A percentile compares a stretch with the other conserved stretches of the same genome.
Evolutionary conservation across 768 basidiomycete species (phyloP).

Genomic region (Ramaria sp.): DNA sequence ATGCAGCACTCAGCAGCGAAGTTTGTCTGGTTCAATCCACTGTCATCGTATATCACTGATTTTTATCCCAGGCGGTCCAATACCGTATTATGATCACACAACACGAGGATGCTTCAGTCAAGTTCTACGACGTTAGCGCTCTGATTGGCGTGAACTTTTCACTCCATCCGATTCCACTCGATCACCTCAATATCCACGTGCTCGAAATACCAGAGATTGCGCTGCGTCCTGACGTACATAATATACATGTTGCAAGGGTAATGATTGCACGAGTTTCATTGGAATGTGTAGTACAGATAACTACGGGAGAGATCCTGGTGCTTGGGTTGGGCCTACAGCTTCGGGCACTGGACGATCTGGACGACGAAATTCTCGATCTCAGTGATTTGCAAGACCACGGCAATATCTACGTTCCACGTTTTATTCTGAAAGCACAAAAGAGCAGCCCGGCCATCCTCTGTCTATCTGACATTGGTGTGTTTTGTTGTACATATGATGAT

Average conservation of each 20-base stretch:
- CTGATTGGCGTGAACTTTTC: constrained; percentile 37
- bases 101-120: constrained; percentile 52
- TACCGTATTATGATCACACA: constrained; percentile 54
- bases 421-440: constrained; percentile 40
- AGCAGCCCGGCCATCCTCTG: constrained; percentile 38
- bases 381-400: constrained; percentile 32
- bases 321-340: constrained; percentile 26
- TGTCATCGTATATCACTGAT: constrained; percentile 21
- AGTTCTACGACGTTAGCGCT: constrained; percentile 66
- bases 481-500: background rate
- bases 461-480: constrained; percentile 61
- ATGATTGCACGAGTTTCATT: constrained; percentile 35
- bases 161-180: background rate
- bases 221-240: constrained; percentile 27
- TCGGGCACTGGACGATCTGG: constrained; percentile 18
- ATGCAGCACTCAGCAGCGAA: constrained; percentile 18
- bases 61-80: constrained; percentile 38
- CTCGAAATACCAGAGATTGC: constrained; percentile 33
- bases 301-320: constrained; percentile 46
- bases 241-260: constrained; percentile 26
- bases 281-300: constrained; percentile 44
- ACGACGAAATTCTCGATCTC: constrained; percentile 43
- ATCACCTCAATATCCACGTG: constrained; percentile 20
- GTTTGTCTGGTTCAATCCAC: constrained; percentile 11
- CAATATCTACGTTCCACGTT: constrained; percentile 46